phyloP scores from a whole-genome alignment of 495 filamentous ascomycete genomes.

The Penicillium manginii region DNA sequence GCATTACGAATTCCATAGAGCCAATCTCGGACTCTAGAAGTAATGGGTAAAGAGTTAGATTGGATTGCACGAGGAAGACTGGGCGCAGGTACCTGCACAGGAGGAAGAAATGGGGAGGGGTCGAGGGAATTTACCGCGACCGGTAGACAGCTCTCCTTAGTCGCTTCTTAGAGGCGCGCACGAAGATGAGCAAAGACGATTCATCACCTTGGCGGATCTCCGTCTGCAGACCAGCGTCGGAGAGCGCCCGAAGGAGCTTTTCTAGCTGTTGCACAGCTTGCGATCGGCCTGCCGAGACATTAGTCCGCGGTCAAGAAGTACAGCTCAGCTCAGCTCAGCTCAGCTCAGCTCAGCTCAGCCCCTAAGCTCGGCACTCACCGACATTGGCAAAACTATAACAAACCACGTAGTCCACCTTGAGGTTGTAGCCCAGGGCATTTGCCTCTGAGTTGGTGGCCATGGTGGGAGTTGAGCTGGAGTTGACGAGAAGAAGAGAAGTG shows the following conservation, averaged over 20 bases:
- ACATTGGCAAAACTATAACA: slow-evolving; percentile 70
- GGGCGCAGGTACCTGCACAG: neutral
- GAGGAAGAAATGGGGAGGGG: neutral
- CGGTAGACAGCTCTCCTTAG: slow-evolving; percentile 63
- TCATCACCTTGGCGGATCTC: slow-evolving; percentile 84
- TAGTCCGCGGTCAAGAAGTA: slow-evolving; percentile 4
- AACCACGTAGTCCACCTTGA: slow-evolving; percentile 92
- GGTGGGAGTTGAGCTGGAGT: slow-evolving; percentile 7
- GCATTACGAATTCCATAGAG: slow-evolving; percentile 82
- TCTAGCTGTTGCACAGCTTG: slow-evolving; percentile 73
- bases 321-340: no score
- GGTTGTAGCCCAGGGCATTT: slow-evolving; percentile 50
- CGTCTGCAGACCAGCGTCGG: slow-evolving; percentile 74
- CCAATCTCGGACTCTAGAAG: slow-evolving; percentile 88
- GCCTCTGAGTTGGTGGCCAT: slow-evolving; percentile 37
- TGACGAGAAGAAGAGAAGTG: slow-evolving; percentile 9
- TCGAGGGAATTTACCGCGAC: slow-evolving; percentile 53
- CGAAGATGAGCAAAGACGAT: slow-evolving; percentile 79
- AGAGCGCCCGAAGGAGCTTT: slow-evolving; percentile 72
- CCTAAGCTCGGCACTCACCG: slow-evolving; percentile 47
- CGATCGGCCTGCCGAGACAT: slow-evolving; percentile 55
- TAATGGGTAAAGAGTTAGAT: neutral
- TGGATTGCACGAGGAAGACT: neutral
- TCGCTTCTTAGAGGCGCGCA: slow-evolving; percentile 60
- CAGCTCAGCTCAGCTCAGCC: neutral